Conservation (phyloP, 2,329 filamentous ascomycete genomes). For the Cladophialophora yegresii region DNA sequence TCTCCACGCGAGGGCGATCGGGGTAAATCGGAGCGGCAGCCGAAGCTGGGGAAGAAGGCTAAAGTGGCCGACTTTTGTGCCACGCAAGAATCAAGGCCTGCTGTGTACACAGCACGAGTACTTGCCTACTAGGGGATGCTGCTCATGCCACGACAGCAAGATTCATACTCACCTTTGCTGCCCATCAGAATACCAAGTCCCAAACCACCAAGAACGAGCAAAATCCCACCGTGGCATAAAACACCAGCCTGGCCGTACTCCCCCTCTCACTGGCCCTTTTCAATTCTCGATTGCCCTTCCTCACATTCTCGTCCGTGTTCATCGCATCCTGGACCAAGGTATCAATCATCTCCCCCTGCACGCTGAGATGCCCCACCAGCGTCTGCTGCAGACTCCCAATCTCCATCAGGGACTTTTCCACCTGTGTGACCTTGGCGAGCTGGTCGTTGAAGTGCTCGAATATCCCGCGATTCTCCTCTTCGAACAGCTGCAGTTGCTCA, state of each 20-base stretch:
- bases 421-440: slow-evolving; percentile 90
- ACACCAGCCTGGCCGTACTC: slow-evolving; percentile 74
- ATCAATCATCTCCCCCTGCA: slow-evolving; percentile 85
- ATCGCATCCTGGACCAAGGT: slow-evolving; percentile 83
- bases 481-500: slow-evolving; percentile 91
- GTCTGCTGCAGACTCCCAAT: slow-evolving; percentile 90
- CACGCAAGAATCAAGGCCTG: background rate
- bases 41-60: background rate
- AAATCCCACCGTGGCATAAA: slow-evolving; percentile 75
- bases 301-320: slow-evolving; percentile 80
- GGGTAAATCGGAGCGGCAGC: background rate
- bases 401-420: slow-evolving; percentile 86
- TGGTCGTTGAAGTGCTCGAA: slow-evolving; percentile 90
- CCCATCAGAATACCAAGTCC: slow-evolving; percentile 66
- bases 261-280: slow-evolving; percentile 74
- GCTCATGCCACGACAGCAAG: background rate
- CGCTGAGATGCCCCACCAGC: slow-evolving; percentile 79
- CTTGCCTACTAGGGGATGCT: background rate
- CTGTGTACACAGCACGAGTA: too few relatives aligned
- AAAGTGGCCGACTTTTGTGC: background rate
- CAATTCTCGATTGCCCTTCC: slow-evolving; percentile 85
- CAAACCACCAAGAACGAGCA: slow-evolving; percentile 74
- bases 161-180: background rate
- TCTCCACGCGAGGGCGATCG: background rate
- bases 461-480: slow-evolving; percentile 89